phyloP scores from a whole-genome alignment of 192 early-diverging fungal genomes.

The Umbelopsis ramanniana region DNA sequence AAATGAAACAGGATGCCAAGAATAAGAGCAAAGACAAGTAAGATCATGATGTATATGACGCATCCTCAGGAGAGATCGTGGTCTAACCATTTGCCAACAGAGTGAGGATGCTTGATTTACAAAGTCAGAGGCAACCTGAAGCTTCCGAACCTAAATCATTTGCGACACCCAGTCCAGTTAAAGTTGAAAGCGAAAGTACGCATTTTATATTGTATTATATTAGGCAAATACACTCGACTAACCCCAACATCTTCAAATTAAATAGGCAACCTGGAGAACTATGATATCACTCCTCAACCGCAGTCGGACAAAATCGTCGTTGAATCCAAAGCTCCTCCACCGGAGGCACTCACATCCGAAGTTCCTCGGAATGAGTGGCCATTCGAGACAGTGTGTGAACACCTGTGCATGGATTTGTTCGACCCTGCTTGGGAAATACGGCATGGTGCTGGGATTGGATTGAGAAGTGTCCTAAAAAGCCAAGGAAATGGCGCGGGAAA shows the following conservation, averaged over 20 bases:
- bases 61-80: not conserved
- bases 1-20: conserved; percentile 78
- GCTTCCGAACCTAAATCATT: not conserved
- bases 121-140: conserved; percentile 21
- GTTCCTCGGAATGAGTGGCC: conserved; percentile 52
- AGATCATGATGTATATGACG: conserved; percentile 26
- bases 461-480: conserved; percentile 85
- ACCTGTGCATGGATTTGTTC: conserved; percentile 61
- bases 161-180: conserved; percentile 37
- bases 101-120: conserved; percentile 48
- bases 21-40: conserved; percentile 78
- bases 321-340: conserved; percentile 62
- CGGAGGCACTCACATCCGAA: conserved; percentile 29
- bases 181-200: conserved; percentile 38
- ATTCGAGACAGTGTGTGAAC: conserved; percentile 61
- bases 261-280: conserved; percentile 27
- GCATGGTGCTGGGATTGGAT: conserved; percentile 94
- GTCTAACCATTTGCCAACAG: conserved; percentile 24
- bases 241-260: not conserved
- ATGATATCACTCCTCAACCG: conserved; percentile 62
- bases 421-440: conserved; percentile 89
- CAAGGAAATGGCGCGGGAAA: conserved; percentile 88
- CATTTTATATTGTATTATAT: not conserved
- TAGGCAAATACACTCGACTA: conserved; percentile 16
- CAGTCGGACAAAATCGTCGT: conserved; percentile 69